Conservation (phyloP, 2,329 filamentous ascomycete species). For the Xylariaceae sp. region DNA sequence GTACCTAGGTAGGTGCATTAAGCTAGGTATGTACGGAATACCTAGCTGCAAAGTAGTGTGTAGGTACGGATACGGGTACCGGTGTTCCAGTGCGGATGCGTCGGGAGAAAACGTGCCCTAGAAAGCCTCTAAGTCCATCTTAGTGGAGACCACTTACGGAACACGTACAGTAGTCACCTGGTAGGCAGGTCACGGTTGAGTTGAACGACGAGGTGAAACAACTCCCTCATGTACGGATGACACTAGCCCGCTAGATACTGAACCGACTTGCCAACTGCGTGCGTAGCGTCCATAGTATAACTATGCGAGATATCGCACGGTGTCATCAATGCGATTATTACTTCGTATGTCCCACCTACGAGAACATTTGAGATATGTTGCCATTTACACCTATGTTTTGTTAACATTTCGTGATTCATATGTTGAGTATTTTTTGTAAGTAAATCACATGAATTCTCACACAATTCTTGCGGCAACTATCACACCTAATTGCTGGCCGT, state of each 20-base stretch:
- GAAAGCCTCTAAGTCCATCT: neutral
- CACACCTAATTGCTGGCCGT: neutral
- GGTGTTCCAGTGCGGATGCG: neutral
- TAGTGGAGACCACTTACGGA: neutral
- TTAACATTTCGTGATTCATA: too few relatives aligned
- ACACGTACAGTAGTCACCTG: too few relatives aligned
- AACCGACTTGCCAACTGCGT: neutral
- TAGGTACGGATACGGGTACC: neutral
- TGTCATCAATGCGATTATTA: neutral
- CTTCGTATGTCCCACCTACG: neutral
- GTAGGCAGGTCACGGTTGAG: neutral
- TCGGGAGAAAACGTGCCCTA: neutral
- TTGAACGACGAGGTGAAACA: neutral
- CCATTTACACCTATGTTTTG: too few relatives aligned
- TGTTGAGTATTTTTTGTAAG: too few relatives aligned
- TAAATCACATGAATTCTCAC: too few relatives aligned
- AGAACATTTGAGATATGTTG: neutral
- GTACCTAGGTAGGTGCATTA: neutral
- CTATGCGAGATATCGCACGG: neutral
- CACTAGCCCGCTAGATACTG: neutral
- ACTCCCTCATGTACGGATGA: neutral
- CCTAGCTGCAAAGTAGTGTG: neutral
- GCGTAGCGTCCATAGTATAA: neutral
- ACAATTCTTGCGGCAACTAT: neutral
- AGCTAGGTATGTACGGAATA: too few relatives aligned